Base-by-base conservation (phyloP, 768 basidiomycete species). In the Panellus pusillus region DNA sequence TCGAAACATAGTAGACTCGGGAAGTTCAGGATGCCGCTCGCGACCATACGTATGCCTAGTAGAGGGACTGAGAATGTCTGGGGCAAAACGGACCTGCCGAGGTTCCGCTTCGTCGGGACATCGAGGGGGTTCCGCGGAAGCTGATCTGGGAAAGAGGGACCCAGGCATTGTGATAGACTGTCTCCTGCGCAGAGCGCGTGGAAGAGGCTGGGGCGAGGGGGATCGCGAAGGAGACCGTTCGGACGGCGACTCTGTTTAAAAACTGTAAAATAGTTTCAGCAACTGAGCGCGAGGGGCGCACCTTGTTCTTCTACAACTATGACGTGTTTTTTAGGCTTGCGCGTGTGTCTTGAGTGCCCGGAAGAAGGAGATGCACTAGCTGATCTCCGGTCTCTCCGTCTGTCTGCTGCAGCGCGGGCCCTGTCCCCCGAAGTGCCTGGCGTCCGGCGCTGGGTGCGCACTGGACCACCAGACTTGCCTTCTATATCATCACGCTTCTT, bases 111-210 rank as follows among this genome's bases (percentile, higher is more conserved):
- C 60, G 19, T 47, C 50, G 39, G 53, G 28, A 49, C 49, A 37
- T 12, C 44, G 49, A 29, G 67, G 61, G 15, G 63, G 81, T 28
- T 83, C 71, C 12, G 83, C 72, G n/a, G 88, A 88, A 0, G 82
- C 77, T 0, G 90, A 89, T 9, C 87, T 83, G 5, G 88, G 81
- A 63, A 84, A 89, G 12, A 92, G 79, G 1, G 90, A 80, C 8
- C 89, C 90, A 18, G 89, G 90, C 89, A 92, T 92, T 1, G 83
- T 84, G 0, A 78, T 62, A 3, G 81, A 81, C 8, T 70, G 70
- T n/a, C 68, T 71, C 24, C 71, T 72, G 37, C 68, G 72, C 8
- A 77, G 66, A 31, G 61, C 53, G 37, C 66, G 68, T 28, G 70
- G 66, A 17, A 64, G 63, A 11, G 70, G 70, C 12, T 66, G 73